Base-by-base conservation (phyloP, 495 filamentous ascomycete species). In the Aspergillus conjunctus region DNA sequence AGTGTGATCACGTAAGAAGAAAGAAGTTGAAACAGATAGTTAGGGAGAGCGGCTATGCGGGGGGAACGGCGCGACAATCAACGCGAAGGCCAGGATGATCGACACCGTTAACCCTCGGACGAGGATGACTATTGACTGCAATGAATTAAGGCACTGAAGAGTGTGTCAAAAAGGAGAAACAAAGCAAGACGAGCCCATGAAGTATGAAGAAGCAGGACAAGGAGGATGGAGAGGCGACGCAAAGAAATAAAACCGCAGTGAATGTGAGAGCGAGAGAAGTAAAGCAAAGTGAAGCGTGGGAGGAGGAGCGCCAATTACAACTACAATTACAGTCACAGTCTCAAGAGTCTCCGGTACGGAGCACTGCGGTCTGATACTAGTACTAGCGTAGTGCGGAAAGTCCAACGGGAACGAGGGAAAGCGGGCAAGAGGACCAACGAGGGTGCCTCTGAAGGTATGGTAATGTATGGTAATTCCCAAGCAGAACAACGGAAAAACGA, bases 21-120 rank as follows among this genome's bases (percentile, higher is more conserved):
- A 56, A 26, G 51, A 41, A 56, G 49, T 26, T 51, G 54, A 59
- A 58, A 62, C 51, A 49, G 37, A 58, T 56, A 54, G 32, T 20
- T 44, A 51, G 58, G 62, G 66, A 69, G 59, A 68, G 64, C 66
- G 71, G 66, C 64, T 66, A 62, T 77, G 71, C 73, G 71, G 68
- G 75, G 75, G 71, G 68, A 72, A 70, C 54, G 58, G 68, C 75
- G 75, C 74, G 71, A 74, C 66, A 63, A 63, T 64, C 65, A 69
- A 75, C 74, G 76, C 73, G 73, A 68, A 65, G 26, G 59, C 61
- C 71, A 71, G 59, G 45, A 71, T 68, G 68, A 73, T 74, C 62
- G 63, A 70, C 69, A 62, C 62, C 64, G 60, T 66, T 68, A 68
- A 72, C 65, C 69, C 65, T 70, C 58, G 51, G 62, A 41, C 55